Base-by-base conservation (phyloP, 2,329 filamentous ascomycete genomes). In the Penicillium occitanis region DNA sequence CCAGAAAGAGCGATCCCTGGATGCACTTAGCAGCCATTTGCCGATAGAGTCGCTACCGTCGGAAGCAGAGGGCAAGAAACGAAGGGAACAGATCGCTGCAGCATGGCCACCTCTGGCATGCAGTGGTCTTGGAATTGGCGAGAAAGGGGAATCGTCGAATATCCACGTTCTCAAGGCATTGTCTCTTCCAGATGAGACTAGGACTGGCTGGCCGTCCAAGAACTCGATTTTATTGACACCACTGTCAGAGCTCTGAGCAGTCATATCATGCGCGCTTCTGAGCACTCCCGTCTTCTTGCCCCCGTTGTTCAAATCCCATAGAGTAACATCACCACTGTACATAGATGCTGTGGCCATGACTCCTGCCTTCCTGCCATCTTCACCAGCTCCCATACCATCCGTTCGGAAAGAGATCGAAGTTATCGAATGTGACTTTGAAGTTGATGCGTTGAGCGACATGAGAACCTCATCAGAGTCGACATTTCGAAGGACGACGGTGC, bases 121-220 rank as follows among this genome's bases (percentile, higher is more conserved):
- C 35, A 99, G 82, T 30, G 92, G 90, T 19, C 94, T 87, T 1
- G 95, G 95, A 11, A 93, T 85, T 0, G 93, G 89, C 0, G 91
- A 95, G 76, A 97, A 97, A 0, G 94, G 93, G 0, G 89, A 90
- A 76, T 96, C 90, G 73, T 98, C 94, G 72, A 97, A 97, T 68
- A 98, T 95, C 94, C 94, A 97, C 5, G 93, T 93, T 76, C 94
- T 96, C 67, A 99, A 82, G 10, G 93, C 92, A 78, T 99, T 99
- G 77, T 99, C 95, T 58, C 91, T 84, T 4, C 95, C 96, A 69
- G 92, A 95, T 10, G 93, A 97, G 33, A 98, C 83, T 50, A 99
- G 86, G 2, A 98, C 90, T 5, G 92, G 91, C 76, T 99, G 96
- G 0, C 93, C 94, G 17, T 89, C 82, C 11, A 99, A 83, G 72